Conservation (phyloP, 768 basidiomycete species). For the Lepiota brunneoincarnata region DNA sequence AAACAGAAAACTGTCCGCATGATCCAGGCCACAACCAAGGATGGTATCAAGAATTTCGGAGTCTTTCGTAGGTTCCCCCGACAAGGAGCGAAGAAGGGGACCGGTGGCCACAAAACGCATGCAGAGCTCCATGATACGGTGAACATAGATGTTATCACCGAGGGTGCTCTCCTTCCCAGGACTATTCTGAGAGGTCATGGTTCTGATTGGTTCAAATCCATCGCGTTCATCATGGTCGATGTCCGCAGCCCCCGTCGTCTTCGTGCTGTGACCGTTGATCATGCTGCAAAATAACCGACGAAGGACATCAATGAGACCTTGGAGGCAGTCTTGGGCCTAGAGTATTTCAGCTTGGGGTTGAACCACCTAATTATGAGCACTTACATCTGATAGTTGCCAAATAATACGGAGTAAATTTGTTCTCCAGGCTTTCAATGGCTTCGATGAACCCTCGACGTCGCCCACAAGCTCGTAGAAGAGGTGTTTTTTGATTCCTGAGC, state of each 20-base stretch:
- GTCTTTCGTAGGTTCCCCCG: slow-evolving; percentile 60
- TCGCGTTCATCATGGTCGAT: slow-evolving; percentile 42
- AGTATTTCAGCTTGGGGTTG: not conserved
- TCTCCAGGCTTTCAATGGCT: slow-evolving; percentile 21
- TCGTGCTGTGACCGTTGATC: slow-evolving; percentile 16
- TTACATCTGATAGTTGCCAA: slow-evolving; percentile 71
- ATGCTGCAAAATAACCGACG: slow-evolving; percentile 28
- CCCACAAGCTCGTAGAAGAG: slow-evolving; percentile 34
- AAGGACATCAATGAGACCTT: slow-evolving; percentile 33
- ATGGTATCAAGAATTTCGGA: slow-evolving; percentile 56
- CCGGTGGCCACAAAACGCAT: slow-evolving; percentile 58
- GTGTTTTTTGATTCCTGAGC: slow-evolving; percentile 64
- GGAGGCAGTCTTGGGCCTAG: slow-evolving; percentile 54
- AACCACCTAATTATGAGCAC: slow-evolving; percentile 19
- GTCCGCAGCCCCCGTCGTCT: slow-evolving; percentile 23
- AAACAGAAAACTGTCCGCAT: slow-evolving; percentile 53
- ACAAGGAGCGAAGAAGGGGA: slow-evolving; percentile 60
- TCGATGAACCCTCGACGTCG: slow-evolving; percentile 21
- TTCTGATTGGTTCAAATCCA: slow-evolving; percentile 55
- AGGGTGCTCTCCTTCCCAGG: slow-evolving; percentile 24
- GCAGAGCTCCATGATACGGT: slow-evolving; percentile 47
- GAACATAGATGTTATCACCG: slow-evolving; percentile 10
- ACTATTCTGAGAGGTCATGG: slow-evolving; percentile 29
- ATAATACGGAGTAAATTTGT: slow-evolving; percentile 51
- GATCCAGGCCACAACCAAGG: slow-evolving; percentile 35